These are phyloP conservation scores for Cryptosporidium sp. DNA, from an alignment of 169 alveolate genomes.

Conservation along the genomic window DNA sequence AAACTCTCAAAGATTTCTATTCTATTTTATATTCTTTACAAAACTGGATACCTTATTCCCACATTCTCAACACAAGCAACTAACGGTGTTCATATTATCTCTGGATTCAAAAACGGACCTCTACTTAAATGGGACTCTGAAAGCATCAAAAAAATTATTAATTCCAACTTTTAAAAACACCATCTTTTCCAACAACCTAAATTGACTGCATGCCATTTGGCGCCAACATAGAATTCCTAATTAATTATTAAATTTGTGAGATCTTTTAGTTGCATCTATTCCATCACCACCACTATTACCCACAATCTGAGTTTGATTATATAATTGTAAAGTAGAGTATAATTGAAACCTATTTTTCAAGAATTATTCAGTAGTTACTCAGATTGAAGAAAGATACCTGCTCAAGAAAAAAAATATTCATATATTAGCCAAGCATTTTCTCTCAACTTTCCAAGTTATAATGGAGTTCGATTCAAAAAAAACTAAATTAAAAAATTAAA, in stretches of 20 bases:
- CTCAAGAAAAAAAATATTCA: no score
- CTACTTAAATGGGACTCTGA: conserved; percentile 53
- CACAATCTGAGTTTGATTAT: neutral
- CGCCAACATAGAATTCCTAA: neutral
- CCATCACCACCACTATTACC: no score
- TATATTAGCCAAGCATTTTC: no score
- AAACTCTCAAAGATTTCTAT: conserved; percentile 11
- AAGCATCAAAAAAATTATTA: neutral
- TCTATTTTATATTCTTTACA: conserved; percentile 14
- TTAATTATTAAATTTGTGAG: neutral
- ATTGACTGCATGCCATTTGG: neutral
- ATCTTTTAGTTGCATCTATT: no score
- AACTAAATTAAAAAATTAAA: no score
- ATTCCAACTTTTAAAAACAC: neutral
- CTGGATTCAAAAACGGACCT: conserved; percentile 59
- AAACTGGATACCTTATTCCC: conserved; percentile 44
- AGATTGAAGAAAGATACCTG: no score
- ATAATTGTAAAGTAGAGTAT: no score
- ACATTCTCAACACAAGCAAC: neutral
- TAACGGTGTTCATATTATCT: neutral
- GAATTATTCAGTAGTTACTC: no score
- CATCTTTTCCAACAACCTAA: neutral
- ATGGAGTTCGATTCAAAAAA: no score
- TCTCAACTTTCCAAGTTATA: no score
- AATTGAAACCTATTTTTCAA: neutral